These are phyloP conservation scores for Flaveria bidentis DNA, from an alignment of 129 eudicot species.

Conservation along the genomic window DNA sequence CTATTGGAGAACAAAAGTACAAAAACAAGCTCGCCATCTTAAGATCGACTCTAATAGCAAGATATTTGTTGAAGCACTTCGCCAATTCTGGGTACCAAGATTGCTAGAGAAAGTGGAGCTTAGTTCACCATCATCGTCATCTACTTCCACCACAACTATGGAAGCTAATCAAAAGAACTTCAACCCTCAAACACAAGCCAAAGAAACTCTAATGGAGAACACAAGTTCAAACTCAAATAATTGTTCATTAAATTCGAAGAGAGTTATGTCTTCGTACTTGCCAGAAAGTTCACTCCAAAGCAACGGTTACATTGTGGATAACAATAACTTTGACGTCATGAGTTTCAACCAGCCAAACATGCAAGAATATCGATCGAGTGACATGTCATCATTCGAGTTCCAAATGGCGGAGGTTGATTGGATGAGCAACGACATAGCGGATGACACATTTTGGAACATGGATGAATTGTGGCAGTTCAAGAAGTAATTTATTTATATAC, in stretches of 20 bases:
- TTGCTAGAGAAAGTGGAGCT: constrained; percentile 70
- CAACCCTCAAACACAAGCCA: constrained; percentile 26
- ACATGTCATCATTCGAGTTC: constrained; percentile 26
- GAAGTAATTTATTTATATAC: constrained; percentile 33
- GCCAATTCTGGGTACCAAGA: constrained; percentile 70
- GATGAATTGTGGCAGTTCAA: constrained; percentile 81
- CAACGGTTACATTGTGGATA: constrained; percentile 30
- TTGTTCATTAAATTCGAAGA: constrained; percentile 25
- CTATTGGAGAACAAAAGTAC: constrained; percentile 96
- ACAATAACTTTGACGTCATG: constrained; percentile 17
- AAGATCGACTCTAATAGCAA: constrained; percentile 85
- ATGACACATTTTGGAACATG: constrained; percentile 39
- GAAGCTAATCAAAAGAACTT: constrained; percentile 27
- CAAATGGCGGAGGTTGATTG: constrained; percentile 33
- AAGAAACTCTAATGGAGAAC: constrained; percentile 12
- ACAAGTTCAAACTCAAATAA: constrained; percentile 34
- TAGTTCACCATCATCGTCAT: constrained; percentile 38
- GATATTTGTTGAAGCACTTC: constrained; percentile 66
- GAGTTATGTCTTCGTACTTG: constrained; percentile 18
- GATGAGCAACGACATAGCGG: constrained; percentile 25
- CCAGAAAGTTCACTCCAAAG: constrained; percentile 23
- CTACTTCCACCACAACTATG: constrained; percentile 37
- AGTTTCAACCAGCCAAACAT: constrained; percentile 27
- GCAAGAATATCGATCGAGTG: constrained; percentile 30
- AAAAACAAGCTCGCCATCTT: constrained; percentile 87